A percentile compares a stretch with the other conserved stretches of the same genome.
Evolutionary conservation across 257 asterid species (phyloP).

Genomic region (Solanum corneliomulleri): DNA sequence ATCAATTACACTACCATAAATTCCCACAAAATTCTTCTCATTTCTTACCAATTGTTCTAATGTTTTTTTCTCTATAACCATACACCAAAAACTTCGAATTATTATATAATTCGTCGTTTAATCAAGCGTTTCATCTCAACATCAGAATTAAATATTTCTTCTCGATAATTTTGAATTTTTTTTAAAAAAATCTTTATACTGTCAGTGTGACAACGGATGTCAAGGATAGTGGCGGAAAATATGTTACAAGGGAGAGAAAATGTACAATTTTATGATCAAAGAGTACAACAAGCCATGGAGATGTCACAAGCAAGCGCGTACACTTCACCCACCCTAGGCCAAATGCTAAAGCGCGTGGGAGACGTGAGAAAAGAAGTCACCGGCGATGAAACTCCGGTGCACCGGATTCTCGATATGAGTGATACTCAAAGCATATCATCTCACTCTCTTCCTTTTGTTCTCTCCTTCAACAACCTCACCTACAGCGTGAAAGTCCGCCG

Average conservation of each 20-base stretch:
- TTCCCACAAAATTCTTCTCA: neutral
- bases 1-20: neutral
- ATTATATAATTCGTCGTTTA: neutral
- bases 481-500: conserved; percentile 36
- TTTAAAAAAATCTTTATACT: neutral
- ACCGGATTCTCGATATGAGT: conserved; percentile 48
- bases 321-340: conserved; percentile 23
- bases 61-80: neutral
- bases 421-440: neutral
- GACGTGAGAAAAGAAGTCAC: conserved; percentile 34
- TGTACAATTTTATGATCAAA: conserved; percentile 11
- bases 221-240: conserved; percentile 17
- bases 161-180: neutral
- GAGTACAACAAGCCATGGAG: neutral
- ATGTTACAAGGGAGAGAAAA: conserved; percentile 3
- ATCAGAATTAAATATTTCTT: neutral
- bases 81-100: neutral
- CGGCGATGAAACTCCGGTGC: conserved; percentile 74
- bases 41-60: neutral
- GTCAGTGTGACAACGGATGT: neutral
- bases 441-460: conserved; percentile 39
- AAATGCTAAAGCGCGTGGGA: conserved; percentile 24
- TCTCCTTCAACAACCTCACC: conserved; percentile 54
- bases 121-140: neutral
- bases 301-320: neutral